Percentiles rank a stretch among this genome's conserved stretches.
Conservation (phyloP, 2,329 filamentous ascomycete species). For the Polychaeton citri region DNA sequence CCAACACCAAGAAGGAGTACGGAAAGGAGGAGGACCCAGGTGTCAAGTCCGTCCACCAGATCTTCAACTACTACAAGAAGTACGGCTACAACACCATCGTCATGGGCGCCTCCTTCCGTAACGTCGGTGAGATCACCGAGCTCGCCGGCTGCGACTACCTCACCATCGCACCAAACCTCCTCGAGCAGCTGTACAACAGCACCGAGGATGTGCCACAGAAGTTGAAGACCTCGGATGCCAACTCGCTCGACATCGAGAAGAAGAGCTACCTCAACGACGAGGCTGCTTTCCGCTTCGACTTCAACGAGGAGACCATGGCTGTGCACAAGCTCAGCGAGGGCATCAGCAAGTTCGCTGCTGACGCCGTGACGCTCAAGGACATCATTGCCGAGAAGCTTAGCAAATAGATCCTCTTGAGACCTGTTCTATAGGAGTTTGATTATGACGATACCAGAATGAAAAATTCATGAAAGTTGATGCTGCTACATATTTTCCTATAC, state of each 20-base stretch:
- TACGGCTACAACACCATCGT: constrained; percentile 97
- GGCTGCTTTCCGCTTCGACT: constrained; percentile 87
- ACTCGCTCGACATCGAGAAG: constrained; percentile 65
- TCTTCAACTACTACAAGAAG: constrained; percentile 99
- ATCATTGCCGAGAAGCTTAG: constrained; percentile 78
- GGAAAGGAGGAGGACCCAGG: constrained; percentile 81
- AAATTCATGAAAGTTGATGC: not conserved
- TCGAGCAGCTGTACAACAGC: constrained; percentile 88
- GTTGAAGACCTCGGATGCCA: constrained; percentile 59
- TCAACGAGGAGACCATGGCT: constrained; percentile 99
- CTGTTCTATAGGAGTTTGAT: not conserved
- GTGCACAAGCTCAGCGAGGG: constrained; percentile 98
- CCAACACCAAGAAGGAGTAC: constrained; percentile 87
- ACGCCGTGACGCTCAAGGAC: constrained; percentile 84
- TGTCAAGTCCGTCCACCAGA: constrained; percentile 81
- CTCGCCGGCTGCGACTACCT: constrained; percentile 97
- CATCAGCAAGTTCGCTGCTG: constrained; percentile 98
- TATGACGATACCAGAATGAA: constrained; percentile 1
- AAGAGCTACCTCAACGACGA: constrained; percentile 85
- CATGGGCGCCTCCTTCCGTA: constrained; percentile 99
- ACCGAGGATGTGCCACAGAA: constrained; percentile 75
- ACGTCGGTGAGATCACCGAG: constrained; percentile 91
- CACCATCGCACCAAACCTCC: constrained; percentile 89
- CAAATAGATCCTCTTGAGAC: constrained; percentile 2
- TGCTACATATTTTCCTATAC: too few species aligned